phyloP scores from a whole-genome alignment of 495 filamentous ascomycete genomes.

The Aspergillus campestris region DNA sequence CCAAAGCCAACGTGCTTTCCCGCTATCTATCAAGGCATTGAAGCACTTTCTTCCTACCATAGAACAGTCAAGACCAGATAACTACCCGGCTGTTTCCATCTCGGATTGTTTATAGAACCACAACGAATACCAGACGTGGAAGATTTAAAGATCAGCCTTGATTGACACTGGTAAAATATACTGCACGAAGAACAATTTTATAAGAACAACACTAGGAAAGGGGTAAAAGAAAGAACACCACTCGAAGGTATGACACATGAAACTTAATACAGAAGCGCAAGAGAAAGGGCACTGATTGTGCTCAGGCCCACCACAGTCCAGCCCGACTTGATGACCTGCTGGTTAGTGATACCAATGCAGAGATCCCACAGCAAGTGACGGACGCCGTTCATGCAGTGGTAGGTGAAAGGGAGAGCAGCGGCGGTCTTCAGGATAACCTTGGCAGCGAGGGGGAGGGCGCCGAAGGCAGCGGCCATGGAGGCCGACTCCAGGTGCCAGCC shows the following conservation, averaged over 20 bases:
- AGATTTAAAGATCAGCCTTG: slow-evolving; percentile 8
- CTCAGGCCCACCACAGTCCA: slow-evolving; percentile 66
- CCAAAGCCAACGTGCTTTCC: too few relatives aligned
- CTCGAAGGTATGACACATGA: slow-evolving; percentile 34
- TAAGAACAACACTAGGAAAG: slow-evolving; percentile 11
- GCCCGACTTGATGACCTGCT: slow-evolving; percentile 63
- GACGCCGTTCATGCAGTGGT: slow-evolving; percentile 79
- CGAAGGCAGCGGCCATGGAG: slow-evolving; percentile 70
- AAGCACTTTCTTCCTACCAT: too few relatives aligned
- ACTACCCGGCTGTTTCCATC: too few relatives aligned
- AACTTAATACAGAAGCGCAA: slow-evolving; percentile 49
- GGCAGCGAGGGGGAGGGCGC: slow-evolving; percentile 54
- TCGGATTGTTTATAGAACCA: too few relatives aligned
- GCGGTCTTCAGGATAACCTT: slow-evolving; percentile 67
- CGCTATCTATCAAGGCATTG: too few relatives aligned
- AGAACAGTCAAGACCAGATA: too few relatives aligned
- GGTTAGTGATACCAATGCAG: slow-evolving; percentile 57
- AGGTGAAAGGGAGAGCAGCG: slow-evolving; percentile 76
- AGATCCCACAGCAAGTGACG: slow-evolving; percentile 86
- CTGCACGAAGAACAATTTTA: slow-evolving; percentile 17
- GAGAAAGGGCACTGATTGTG: slow-evolving; percentile 48
- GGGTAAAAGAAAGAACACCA: background rate
- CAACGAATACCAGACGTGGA: too few relatives aligned
- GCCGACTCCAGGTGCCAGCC: slow-evolving; percentile 83
- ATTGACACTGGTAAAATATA: slow-evolving; percentile 18